Percentiles rank a stretch among this genome's conserved stretches.
phyloP scores from a whole-genome alignment of 2,329 filamentous ascomycete species.

The Fusarium sp. region DNA sequence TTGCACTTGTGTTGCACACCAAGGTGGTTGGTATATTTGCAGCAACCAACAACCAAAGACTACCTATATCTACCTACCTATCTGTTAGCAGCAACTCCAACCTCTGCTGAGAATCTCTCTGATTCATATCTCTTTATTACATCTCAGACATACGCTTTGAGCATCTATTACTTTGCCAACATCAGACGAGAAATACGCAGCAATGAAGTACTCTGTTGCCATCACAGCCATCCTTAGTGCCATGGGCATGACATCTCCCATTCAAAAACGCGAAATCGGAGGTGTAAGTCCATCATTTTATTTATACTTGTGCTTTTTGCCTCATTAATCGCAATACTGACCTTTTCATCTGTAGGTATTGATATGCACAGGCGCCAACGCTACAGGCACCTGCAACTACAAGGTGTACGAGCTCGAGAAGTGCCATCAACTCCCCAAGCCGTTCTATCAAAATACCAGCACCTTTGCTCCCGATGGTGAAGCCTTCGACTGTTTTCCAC shows the following conservation, averaged over 20 bases:
- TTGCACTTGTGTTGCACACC: conserved; percentile 8
- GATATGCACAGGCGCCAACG: conserved; percentile 62
- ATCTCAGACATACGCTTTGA: conserved; percentile 14
- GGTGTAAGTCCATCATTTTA: conserved; percentile 56
- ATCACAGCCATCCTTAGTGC: conserved; percentile 38
- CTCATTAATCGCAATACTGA: conserved; percentile 6
- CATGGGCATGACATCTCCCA: conserved; percentile 43
- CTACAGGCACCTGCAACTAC: conserved; percentile 60
- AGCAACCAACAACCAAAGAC: conserved; percentile 3
- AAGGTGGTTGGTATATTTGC: conserved; percentile 35
- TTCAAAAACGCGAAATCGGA: conserved; percentile 57
- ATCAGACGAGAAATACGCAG: conserved; percentile 11
- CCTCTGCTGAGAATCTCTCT: conserved; percentile 25
- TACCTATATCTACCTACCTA: conserved; percentile 3
- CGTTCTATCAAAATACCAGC: conserved; percentile 55
- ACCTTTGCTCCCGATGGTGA: conserved; percentile 65
- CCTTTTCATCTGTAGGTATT: conserved; percentile 53
- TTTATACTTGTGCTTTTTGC: no score
- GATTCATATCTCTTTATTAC: conserved; percentile 14
- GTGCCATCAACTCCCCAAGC: conserved; percentile 59
- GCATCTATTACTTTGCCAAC: not conserved
- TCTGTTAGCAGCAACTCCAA: conserved; percentile 11
- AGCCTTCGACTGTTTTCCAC: conserved; percentile 60
- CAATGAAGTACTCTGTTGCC: conserved; percentile 48
- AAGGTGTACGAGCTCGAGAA: conserved; percentile 55